Base-by-base conservation (phyloP, 2,329 filamentous ascomycete species). In the Botrytis medusae region DNA sequence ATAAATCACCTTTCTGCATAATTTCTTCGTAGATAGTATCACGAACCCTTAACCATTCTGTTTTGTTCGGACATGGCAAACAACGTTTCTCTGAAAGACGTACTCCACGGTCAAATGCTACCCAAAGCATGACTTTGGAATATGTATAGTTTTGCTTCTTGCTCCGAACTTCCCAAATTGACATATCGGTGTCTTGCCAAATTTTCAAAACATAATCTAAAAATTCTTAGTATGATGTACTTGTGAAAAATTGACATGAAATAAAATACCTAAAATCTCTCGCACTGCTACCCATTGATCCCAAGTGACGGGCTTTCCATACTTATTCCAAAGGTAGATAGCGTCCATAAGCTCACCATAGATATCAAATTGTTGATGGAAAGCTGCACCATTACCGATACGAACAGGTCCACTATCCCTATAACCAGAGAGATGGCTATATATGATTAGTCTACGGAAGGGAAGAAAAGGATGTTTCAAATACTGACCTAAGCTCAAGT, bases 81-180 rank as follows among this genome's bases (percentile, higher is more conserved):
- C 90, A 92, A 72, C 93, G 85, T 82, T 94, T 95, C 29, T 94
- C 92, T 6, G 91, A 86, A 0, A 94, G 86, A 2, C 92, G 91
- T 20, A 94, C 83, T 16, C 90, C 92, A 8, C 92, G 89, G 80
- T 95, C 92, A 75, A 95, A 89, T 29, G 92, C 91, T 5, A 95
- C 92, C 92, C 92, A 95, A 34, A 95, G 86, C 90, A 94, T 93
- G 76, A 95, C 87, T 80, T 94, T 93, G n/a, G 90, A 93, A 82
- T 94, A 95, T 22, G 91, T 89, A 77, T 94, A 95, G 79, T 93
- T 89, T 81, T 94, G 92, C 79, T 92, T 92, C 78, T 90, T 84
- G 76, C 92, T 92, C 60, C 92, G 88, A 9, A 93, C 92, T 80
- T 95, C 92, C 92, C 92, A 94, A 78, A 94, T 95, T 4, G 91